Conservation (phyloP, 169 alveolate species). For the Theileria equi region DNA sequence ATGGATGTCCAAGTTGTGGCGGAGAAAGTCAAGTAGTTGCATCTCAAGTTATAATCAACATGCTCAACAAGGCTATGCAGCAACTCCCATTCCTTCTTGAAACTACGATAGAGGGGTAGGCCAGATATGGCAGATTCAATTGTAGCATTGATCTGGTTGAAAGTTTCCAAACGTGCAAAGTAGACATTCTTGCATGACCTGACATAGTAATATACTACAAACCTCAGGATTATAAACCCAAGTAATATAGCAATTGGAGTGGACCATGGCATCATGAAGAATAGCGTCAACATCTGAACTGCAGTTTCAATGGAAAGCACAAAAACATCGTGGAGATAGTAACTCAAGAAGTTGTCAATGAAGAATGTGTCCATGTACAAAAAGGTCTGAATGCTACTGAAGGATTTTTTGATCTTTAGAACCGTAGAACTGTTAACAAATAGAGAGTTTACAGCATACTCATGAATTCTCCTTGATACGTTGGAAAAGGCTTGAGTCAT, state of each 20-base stretch:
- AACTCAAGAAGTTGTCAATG: conserved; percentile 41
- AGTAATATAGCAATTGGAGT: conserved; percentile 17
- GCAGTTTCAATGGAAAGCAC: conserved; percentile 11
- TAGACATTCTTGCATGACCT: conserved; percentile 35
- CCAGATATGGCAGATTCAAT: conserved; percentile 43
- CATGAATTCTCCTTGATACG: conserved; percentile 42
- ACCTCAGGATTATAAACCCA: neutral
- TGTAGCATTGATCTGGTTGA: conserved; percentile 22
- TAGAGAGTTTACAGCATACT: conserved; percentile 34
- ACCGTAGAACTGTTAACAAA: conserved; percentile 25
- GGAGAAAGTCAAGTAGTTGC: conserved; percentile 13
- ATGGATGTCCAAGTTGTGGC: conserved; percentile 31
- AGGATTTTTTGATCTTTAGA: conserved; percentile 7
- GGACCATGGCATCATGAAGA: conserved; percentile 26
- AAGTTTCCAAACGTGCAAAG: conserved; percentile 17
- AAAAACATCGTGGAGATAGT: conserved; percentile 9
- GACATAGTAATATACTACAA: conserved; percentile 4
- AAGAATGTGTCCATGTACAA: conserved; percentile 31
- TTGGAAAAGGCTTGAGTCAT: conserved; percentile 2
- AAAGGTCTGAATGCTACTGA: conserved; percentile 28
- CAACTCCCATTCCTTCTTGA: conserved; percentile 35
- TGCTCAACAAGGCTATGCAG: conserved; percentile 13
- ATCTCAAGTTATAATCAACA: conserved; percentile 19
- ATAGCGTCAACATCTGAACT: conserved; percentile 38
- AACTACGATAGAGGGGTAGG: conserved; percentile 29